Base-by-base conservation (phyloP, 495 filamentous ascomycete genomes). In the Hypoxylon trugodes region DNA sequence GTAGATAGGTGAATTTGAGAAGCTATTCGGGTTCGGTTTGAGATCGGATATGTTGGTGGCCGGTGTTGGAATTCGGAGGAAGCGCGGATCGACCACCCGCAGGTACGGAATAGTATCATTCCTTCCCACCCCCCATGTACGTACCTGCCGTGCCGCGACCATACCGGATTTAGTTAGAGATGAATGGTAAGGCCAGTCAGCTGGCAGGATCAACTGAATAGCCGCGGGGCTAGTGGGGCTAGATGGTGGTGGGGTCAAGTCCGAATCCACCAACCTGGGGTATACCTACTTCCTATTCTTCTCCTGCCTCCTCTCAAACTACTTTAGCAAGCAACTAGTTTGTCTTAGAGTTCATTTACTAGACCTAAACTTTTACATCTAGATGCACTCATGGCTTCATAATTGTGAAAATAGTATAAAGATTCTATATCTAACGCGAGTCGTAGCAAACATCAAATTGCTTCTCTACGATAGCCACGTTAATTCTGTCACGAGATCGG, bases 181-280 rank as follows among this genome's bases (percentile, higher is more conserved):
- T n/a, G 33, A 12, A 21, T 33, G 40, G 42, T 49, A 30, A 5
- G 40, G 18, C 42, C 42, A 58, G 42, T 55, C 50, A 62, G 43
- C 26, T 58, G 37, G 12, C 13, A 38, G 13, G 38, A 48, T 57
- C 40, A 18, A 45, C 35, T 40, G 5, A 21, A 18, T 32, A 28
- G 48, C 30, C 41, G 61, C 61, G 53, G 61, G 54, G 61, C 46
- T 48, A 13, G 61, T 26, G 61, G 61, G 53, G 47, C n/a, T 33
- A 13, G 46, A 6, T 15, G 56, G 33, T 37, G 12, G 36, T 16
- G 28, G 4, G 28, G 28, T 10, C 10, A 30, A 10, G 28, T 30
- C 4, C 28, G 33, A 49, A 10, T 49, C 33, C 45, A 15, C 9
- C 28, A 49, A 49, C 16, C 45, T 48, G 45, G 45, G 45, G 45